Conservation (phyloP, 345 rosid genomes). For the Salix caprea region DNA sequence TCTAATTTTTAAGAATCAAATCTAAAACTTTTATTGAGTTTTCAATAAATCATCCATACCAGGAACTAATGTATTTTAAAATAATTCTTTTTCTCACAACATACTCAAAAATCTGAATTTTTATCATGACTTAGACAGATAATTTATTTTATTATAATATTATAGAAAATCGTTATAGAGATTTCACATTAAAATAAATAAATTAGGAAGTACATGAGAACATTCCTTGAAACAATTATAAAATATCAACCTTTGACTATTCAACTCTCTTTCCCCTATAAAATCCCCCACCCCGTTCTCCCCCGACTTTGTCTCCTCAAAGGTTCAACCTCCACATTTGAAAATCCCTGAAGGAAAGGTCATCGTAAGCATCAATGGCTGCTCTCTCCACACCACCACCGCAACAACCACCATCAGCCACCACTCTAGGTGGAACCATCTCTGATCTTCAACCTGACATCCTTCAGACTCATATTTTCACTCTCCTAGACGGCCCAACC, state of each 20-base stretch:
- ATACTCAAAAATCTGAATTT: no score
- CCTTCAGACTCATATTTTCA: slow-evolving; percentile 49
- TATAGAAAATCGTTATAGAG: background rate
- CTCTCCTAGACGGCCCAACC: slow-evolving; percentile 66
- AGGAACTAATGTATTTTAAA: no score
- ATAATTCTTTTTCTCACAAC: no score
- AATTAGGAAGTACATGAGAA: background rate
- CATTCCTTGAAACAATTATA: background rate
- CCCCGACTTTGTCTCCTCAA: no score
- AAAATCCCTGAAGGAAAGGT: background rate
- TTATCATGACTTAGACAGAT: no score
- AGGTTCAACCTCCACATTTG: background rate
- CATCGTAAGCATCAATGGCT: background rate
- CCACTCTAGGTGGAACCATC: slow-evolving; percentile 18
- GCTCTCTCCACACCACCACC: slow-evolving; percentile 11
- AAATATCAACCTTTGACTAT: background rate
- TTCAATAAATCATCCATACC: no score
- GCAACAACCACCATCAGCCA: background rate
- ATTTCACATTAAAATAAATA: background rate
- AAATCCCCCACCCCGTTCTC: background rate
- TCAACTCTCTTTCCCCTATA: background rate
- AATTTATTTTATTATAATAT: background rate
- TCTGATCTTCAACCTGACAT: slow-evolving; percentile 55
- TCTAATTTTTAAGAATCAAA: no score
- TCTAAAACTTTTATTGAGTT: no score